These are phyloP conservation scores for Plenodomus biglobosus DNA, from an alignment of 2,329 filamentous ascomycete genomes.

Conservation along the genomic window DNA sequence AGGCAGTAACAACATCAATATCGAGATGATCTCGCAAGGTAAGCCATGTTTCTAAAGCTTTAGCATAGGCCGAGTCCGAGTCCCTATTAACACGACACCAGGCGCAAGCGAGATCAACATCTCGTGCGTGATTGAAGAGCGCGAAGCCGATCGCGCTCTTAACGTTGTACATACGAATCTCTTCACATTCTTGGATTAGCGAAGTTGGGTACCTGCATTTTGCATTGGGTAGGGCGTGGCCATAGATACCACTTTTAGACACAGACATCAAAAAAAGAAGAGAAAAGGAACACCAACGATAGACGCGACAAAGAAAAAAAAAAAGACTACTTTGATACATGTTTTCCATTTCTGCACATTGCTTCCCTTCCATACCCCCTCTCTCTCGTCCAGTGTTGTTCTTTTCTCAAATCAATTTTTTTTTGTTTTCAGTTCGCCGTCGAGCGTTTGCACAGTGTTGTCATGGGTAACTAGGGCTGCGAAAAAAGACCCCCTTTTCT, in stretches of 20 bases:
- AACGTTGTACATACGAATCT: slow-evolving; percentile 96
- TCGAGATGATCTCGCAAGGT: slow-evolving; percentile 99
- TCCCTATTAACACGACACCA: slow-evolving; percentile 41
- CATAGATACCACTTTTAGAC: slow-evolving; percentile 27
- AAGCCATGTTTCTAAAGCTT: slow-evolving; percentile 28
- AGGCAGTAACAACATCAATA: slow-evolving; percentile 91
- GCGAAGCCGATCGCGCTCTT: slow-evolving; percentile 88
- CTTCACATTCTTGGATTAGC: slow-evolving; percentile 86
- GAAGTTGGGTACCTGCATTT: slow-evolving; percentile 15
- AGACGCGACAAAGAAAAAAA: no score
- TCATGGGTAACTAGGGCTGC: no score
- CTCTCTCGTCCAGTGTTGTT: no score
- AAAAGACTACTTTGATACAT: no score
- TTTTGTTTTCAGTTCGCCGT: no score
- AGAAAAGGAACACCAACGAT: neutral
- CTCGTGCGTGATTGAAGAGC: slow-evolving; percentile 91
- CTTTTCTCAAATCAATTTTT: no score
- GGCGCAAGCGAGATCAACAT: slow-evolving; percentile 99
- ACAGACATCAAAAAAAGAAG: no score
- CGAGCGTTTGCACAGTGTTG: no score
- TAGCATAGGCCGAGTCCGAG: neutral
- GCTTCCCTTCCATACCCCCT: no score
- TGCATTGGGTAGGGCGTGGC: slow-evolving; percentile 29
- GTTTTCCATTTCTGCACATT: no score
- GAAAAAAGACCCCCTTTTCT: no score